phyloP scores from a whole-genome alignment of 2,329 filamentous ascomycete genomes.

The Apiospora sp. region DNA sequence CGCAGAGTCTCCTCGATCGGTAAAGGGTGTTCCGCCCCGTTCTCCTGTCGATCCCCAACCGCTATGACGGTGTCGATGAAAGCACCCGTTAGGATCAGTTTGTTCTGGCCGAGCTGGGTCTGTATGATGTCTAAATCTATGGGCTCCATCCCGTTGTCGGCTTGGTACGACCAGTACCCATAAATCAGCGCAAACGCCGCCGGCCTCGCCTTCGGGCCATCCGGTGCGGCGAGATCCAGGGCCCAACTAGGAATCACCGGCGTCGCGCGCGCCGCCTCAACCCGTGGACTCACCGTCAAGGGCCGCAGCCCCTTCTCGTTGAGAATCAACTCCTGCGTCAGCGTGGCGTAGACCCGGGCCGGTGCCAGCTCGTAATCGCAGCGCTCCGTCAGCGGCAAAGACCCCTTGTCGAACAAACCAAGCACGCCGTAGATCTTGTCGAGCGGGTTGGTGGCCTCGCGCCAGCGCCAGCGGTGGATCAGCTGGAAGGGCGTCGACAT shows the following conservation, averaged over 20 bases:
- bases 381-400: not conserved
- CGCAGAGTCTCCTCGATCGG: not conserved
- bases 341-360: not conserved
- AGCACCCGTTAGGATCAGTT: not conserved
- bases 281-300: not conserved
- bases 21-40: not conserved
- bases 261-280: not conserved
- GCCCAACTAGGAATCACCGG: not conserved
- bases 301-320: not conserved
- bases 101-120: not conserved
- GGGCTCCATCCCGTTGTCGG: not conserved
- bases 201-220: not conserved
- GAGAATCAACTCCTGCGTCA: not conserved
- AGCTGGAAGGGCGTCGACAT: constrained; percentile 6
- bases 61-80: not conserved
- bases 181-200: not conserved
- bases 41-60: not conserved
- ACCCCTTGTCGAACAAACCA: not conserved
- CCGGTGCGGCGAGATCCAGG: not conserved
- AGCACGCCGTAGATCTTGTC: not conserved
- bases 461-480: constrained; percentile 5
- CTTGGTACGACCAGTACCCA: not conserved
- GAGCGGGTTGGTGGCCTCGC: constrained; percentile 4
- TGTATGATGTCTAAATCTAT: not conserved
- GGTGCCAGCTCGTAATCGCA: not conserved